Evolutionary conservation across 2,329 filamentous ascomycete genomes (phyloP), one percentile per base, ranked within the genome.

Genomic region (Aspergillus ustus): DNA sequence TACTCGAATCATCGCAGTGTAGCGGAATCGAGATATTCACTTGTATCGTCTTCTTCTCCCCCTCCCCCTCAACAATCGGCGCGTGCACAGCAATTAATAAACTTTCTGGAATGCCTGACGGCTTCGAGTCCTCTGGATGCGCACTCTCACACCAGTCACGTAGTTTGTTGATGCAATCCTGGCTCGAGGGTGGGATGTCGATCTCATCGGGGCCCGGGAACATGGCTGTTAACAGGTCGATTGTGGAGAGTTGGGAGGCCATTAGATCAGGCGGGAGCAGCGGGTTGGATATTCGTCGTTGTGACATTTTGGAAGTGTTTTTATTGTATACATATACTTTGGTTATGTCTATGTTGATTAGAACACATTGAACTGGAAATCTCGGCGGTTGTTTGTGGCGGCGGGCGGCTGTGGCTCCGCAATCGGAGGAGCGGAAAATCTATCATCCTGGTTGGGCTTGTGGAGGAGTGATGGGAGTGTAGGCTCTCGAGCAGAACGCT

Each of bases 151-250:
- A 73, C 72, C 72, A 75, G 7, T 61, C 46, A 15, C 69, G 71
- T 4, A 75, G 65, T 60, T 53, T 72, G 28, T 70, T 68, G 7
- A 75, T 53, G 50, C 64, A 69, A 11, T 71, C 59, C 2, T 62
- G 59, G 31, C 71, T 76, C 8, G 80, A 73, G n/a, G 68, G 75
- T 2, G 80, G 71, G 4, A 73, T 68, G 1, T 83, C 82, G 1
- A 81, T 70, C 15, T 84, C 80, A 0, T 67, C 68, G 1, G 68
- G 61, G 0, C 69, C 68, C 0, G 78, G 77, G 62, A 83, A 85
- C 83, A 85, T 85, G 9, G 83, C 82, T 65, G 76, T 71, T 2
- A 85, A 70, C n/a, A 85, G 80, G 54, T 85, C 83, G 37, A 85
- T 75, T 57, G 81, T 81, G 1, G 78, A 79, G 11, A 84, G 69